phyloP scores from a whole-genome alignment of 768 basidiomycete genomes.

The Boletus rubroflammeus region DNA sequence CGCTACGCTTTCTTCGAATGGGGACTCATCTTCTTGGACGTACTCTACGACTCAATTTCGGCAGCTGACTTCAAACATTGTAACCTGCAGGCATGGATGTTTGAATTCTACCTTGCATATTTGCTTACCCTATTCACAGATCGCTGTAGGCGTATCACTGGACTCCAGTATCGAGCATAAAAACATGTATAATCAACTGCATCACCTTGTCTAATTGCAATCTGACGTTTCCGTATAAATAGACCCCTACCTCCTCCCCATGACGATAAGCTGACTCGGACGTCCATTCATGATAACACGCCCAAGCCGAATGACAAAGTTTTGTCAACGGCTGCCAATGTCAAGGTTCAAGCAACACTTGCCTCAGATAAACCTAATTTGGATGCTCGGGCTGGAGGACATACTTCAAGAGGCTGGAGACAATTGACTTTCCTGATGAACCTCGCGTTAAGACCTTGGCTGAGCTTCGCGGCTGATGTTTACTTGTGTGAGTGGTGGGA shows the following conservation, averaged over 20 bases:
- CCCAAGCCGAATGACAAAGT: neutral
- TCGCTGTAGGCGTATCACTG: constrained; percentile 29
- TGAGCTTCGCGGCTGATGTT: constrained; percentile 41
- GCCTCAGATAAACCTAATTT: neutral
- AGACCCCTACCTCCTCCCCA: constrained; percentile 13
- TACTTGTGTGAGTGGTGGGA: constrained; percentile 50
- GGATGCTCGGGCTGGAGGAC: neutral
- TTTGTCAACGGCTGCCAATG: neutral
- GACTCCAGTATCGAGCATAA: constrained; percentile 22
- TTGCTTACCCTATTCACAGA: constrained; percentile 7
- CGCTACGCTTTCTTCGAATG: constrained; percentile 86
- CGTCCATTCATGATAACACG: neutral
- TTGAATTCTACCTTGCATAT: neutral
- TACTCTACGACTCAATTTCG: constrained; percentile 67
- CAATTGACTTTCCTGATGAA: neutral
- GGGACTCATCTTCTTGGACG: constrained; percentile 71
- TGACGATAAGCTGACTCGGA: constrained; percentile 8
- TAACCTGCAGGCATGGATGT: constrained; percentile 46
- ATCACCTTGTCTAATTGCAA: constrained; percentile 34
- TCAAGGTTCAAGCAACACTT: neutral
- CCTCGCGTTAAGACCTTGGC: constrained; percentile 11
- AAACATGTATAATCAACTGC: constrained; percentile 45
- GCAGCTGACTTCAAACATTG: constrained; percentile 55
- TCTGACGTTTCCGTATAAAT: constrained; percentile 24
- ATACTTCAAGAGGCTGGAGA: neutral